A percentile compares a stretch with the other conserved stretches of the same genome.
phyloP scores from a whole-genome alignment of 768 basidiomycete genomes.

The Mycena belliarum region DNA sequence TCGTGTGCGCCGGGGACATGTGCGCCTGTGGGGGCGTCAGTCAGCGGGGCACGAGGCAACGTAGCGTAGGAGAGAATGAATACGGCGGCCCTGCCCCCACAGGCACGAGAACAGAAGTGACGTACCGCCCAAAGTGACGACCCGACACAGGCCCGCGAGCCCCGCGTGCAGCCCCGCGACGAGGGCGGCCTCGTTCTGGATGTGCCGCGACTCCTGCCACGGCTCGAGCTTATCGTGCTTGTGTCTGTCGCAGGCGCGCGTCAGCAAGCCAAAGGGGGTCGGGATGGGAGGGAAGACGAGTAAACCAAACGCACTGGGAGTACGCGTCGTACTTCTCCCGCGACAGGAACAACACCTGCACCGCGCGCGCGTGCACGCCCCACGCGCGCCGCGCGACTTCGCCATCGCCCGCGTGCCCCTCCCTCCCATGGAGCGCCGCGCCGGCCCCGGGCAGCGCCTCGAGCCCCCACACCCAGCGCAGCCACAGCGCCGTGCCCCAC shows the following conservation, averaged over 20 bases:
- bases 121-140: neutral
- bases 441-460: conserved; percentile 1
- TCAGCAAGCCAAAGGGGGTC: neutral
- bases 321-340: conserved; percentile 17
- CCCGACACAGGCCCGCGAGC: conserved; percentile 14
- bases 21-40: neutral
- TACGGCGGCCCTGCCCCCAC: too few species aligned
- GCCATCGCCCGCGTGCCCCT: neutral
- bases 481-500: conserved; percentile 20
- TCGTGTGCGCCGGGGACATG: conserved; percentile 14
- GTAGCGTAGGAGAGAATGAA: too few species aligned
- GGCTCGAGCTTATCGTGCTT: neutral
- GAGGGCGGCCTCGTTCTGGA: conserved; percentile 16
- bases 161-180: conserved; percentile 9
- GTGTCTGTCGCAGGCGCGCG: neutral
- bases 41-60: too few species aligned
- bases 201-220: conserved; percentile 20
- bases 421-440: too few species aligned
- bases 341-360: conserved; percentile 21
- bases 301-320: conserved; percentile 4
- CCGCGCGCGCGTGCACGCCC: neutral
- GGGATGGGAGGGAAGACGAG: too few species aligned
- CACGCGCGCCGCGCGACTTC: neutral
- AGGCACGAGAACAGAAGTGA: neutral
- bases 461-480: conserved; percentile 22